phyloP scores from a whole-genome alignment of 2,329 filamentous ascomycete species.

The Nothomitra cinnamomea region DNA sequence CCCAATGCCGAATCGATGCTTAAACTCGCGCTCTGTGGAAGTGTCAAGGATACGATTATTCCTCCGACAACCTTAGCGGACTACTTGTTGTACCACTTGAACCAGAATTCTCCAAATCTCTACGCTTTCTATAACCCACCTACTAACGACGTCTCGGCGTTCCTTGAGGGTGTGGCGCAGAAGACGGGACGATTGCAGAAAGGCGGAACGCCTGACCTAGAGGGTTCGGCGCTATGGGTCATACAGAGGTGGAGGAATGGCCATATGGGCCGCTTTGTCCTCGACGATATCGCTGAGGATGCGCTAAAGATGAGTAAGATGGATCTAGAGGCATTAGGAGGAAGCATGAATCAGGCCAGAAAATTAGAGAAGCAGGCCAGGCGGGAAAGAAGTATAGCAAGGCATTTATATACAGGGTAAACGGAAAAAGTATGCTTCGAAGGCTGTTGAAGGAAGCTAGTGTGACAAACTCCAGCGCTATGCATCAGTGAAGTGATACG shows the following conservation, averaged over 20 bases:
- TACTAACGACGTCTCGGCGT: conserved; percentile 66
- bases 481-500: background rate
- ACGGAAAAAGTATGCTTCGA: background rate
- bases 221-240: conserved; percentile 61
- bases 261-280: conserved; percentile 53
- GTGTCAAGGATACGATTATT: conserved; percentile 79
- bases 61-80: conserved; percentile 65
- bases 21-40: conserved; percentile 80
- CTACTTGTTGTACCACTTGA: conserved; percentile 76
- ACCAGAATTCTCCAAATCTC: conserved; percentile 41
- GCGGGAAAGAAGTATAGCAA: background rate
- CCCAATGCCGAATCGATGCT: conserved; percentile 76
- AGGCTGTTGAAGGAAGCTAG: background rate
- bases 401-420: background rate
- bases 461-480: background rate
- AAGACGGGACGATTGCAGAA: conserved; percentile 61
- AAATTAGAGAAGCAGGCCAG: conserved; percentile 21
- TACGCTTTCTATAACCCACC: conserved; percentile 50
- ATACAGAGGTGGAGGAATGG: conserved; percentile 71
- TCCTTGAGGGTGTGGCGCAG: conserved; percentile 53
- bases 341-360: conserved; percentile 27
- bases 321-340: conserved; percentile 17
- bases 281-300: conserved; percentile 57
- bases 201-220: conserved; percentile 52
- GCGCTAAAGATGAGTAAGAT: conserved; percentile 21